A percentile compares a stretch with the other conserved stretches of the same genome.
These are phyloP conservation scores for Calonectria naviculata DNA, from an alignment of 2,329 filamentous ascomycete genomes.

Conservation along the genomic window DNA sequence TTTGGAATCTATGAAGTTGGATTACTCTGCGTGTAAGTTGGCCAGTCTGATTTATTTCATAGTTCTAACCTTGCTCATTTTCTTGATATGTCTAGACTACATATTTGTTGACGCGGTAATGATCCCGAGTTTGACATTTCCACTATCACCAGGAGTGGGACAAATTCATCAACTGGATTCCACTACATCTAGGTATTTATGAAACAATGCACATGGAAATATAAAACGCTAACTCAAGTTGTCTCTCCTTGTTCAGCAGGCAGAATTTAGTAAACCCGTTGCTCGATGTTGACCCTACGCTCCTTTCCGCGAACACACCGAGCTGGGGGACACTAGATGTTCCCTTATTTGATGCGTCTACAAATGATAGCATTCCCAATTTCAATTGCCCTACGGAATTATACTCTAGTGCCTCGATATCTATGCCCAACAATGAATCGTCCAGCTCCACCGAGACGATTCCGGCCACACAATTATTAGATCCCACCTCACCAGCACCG, in stretches of 20 bases:
- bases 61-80: background rate
- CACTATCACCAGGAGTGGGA: background rate
- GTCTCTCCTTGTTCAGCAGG: too few relatives aligned
- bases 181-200: background rate
- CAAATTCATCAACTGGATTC: background rate
- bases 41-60: background rate
- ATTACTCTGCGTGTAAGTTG: conserved; percentile 11
- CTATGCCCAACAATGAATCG: background rate
- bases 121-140: background rate
- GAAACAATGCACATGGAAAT: background rate
- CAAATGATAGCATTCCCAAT: background rate
- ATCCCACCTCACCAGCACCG: background rate
- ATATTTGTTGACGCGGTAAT: conserved; percentile 3
- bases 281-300: background rate
- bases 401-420: background rate
- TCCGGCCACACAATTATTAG: background rate
- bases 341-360: background rate
- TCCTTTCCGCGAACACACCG: background rate
- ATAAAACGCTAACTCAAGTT: too few relatives aligned
- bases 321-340: background rate
- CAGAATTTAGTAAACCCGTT: background rate
- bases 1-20: background rate
- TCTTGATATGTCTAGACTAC: background rate
- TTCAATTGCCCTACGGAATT: background rate
- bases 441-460: background rate